Conservation (phyloP, 352 stramenopile species). For the Pythium dissotocum region DNA sequence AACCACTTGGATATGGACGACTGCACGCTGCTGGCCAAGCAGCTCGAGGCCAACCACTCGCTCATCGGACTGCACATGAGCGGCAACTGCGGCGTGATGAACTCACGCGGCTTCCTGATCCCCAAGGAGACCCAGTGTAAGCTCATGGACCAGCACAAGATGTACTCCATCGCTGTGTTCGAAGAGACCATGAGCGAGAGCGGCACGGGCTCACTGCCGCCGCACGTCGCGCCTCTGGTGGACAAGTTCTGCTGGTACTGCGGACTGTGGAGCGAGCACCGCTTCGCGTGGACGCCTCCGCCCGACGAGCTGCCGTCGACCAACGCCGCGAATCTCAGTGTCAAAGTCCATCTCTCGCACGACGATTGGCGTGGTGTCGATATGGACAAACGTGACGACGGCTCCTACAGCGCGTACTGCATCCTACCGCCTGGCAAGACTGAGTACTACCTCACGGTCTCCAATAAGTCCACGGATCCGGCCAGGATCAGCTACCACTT, state of each 20-base stretch:
- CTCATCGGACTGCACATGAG: slow-evolving; percentile 76
- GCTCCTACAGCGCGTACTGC: slow-evolving; percentile 56
- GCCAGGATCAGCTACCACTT: slow-evolving; percentile 47
- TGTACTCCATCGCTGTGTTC: slow-evolving; percentile 73
- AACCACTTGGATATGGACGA: slow-evolving; percentile 68
- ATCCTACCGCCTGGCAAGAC: slow-evolving; percentile 72
- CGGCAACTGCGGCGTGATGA: slow-evolving; percentile 67
- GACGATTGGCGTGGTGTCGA: slow-evolving; percentile 69
- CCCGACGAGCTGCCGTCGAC: slow-evolving; percentile 40
- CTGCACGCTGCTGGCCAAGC: slow-evolving; percentile 55
- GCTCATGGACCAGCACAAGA: slow-evolving; percentile 75
- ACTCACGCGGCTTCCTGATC: slow-evolving; percentile 68
- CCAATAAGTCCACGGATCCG: slow-evolving; percentile 26
- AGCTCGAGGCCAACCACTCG: slow-evolving; percentile 73
- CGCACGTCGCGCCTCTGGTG: slow-evolving; percentile 51
- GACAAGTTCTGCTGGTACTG: slow-evolving; percentile 83
- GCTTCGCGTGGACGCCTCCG: slow-evolving; percentile 63
- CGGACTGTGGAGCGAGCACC: slow-evolving; percentile 71
- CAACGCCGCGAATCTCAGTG: slow-evolving; percentile 31
- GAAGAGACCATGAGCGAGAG: slow-evolving; percentile 66
- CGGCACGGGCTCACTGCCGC: slow-evolving; percentile 49
- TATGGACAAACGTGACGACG: slow-evolving; percentile 64
- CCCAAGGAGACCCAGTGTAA: slow-evolving; percentile 44
- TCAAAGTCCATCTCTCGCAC: slow-evolving; percentile 63
- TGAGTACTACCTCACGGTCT: slow-evolving; percentile 75